Evolutionary conservation across 768 basidiomycete species (phyloP).

Genomic region (Megacollybia marginata): DNA sequence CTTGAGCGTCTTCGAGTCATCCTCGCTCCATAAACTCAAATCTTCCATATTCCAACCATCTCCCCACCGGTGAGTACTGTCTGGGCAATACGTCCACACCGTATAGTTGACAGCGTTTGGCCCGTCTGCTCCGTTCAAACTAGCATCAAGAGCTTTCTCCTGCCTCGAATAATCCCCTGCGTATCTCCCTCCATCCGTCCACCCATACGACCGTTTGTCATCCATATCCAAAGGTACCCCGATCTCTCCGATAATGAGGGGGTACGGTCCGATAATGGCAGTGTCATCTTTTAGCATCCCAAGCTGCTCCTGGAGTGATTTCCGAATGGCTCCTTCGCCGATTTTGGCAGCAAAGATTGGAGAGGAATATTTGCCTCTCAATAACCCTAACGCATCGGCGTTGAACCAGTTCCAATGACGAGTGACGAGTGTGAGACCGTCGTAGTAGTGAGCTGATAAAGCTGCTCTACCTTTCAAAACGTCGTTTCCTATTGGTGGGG

Average conservation of each 20-base stretch:
- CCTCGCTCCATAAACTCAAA: slow-evolving; percentile 77
- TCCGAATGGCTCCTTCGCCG: slow-evolving; percentile 78
- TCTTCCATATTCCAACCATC: slow-evolving; percentile 98
- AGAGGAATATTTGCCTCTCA: slow-evolving; percentile 73
- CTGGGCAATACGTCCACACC: slow-evolving; percentile 83
- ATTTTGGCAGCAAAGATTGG: slow-evolving; percentile 68
- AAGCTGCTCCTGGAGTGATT: slow-evolving; percentile 76
- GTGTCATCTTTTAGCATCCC: slow-evolving; percentile 72
- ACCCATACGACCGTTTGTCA: slow-evolving; percentile 76
- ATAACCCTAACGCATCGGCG: slow-evolving; percentile 87
- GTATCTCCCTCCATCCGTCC: slow-evolving; percentile 54
- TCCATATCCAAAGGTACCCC: slow-evolving; percentile 97
- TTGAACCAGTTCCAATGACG: slow-evolving; percentile 95
- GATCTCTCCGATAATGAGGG: slow-evolving; percentile 93
- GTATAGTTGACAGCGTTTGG: slow-evolving; percentile 71
- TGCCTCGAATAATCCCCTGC: slow-evolving; percentile 73
- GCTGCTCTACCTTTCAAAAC: slow-evolving; percentile 58
- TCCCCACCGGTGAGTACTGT: slow-evolving; percentile 82
- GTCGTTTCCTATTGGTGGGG: slow-evolving; percentile 53
- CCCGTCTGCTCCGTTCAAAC: slow-evolving; percentile 73
- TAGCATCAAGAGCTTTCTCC: slow-evolving; percentile 83
- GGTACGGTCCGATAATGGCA: slow-evolving; percentile 59
- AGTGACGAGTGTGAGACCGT: slow-evolving; percentile 89
- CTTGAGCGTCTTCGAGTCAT: slow-evolving; percentile 42
- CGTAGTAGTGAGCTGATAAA: slow-evolving; percentile 88